These are phyloP conservation scores for Pachysolen tannophilus DNA, from an alignment of 805 yeast genomes.

Conservation along the genomic window DNA sequence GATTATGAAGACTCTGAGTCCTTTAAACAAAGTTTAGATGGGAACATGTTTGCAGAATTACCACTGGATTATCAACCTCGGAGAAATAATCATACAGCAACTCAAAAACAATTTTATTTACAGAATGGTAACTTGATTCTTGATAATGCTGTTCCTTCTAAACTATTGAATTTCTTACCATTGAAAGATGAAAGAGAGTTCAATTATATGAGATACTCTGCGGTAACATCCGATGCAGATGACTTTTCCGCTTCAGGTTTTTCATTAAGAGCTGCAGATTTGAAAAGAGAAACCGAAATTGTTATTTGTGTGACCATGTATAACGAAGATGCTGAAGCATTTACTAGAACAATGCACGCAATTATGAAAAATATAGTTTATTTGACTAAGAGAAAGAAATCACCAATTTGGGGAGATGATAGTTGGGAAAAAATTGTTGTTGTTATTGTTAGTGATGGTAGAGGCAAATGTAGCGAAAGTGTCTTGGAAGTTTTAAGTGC, in stretches of 20 bases:
- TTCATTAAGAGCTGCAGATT: conserved; percentile 76
- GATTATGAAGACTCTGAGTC: not conserved
- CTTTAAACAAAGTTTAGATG: conserved; percentile 18
- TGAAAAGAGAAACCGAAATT: conserved; percentile 86
- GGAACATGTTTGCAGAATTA: conserved; percentile 22
- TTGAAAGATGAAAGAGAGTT: conserved; percentile 91
- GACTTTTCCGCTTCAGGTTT: conserved; percentile 75
- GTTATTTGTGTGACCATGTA: conserved; percentile 95
- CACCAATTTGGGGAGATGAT: conserved; percentile 90
- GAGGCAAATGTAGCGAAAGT: conserved; percentile 78
- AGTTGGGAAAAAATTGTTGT: conserved; percentile 97
- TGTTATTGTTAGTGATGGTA: conserved; percentile 87
- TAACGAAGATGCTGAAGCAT: conserved; percentile 84
- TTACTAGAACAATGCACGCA: conserved; percentile 91
- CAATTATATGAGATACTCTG: conserved; percentile 94
- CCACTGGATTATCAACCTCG: conserved; percentile 27
- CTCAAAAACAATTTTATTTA: conserved; percentile 60
- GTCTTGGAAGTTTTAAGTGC: conserved; percentile 86
- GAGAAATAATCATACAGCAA: conserved; percentile 24
- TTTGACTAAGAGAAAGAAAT: conserved; percentile 69
- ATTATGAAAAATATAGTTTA: conserved; percentile 91
- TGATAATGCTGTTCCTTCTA: conserved; percentile 92
- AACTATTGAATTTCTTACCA: conserved; percentile 76
- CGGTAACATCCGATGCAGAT: conserved; percentile 91
- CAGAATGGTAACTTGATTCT: conserved; percentile 78